These are phyloP conservation scores for Mycena rosella DNA, from an alignment of 768 basidiomycete genomes.

Conservation along the genomic window DNA sequence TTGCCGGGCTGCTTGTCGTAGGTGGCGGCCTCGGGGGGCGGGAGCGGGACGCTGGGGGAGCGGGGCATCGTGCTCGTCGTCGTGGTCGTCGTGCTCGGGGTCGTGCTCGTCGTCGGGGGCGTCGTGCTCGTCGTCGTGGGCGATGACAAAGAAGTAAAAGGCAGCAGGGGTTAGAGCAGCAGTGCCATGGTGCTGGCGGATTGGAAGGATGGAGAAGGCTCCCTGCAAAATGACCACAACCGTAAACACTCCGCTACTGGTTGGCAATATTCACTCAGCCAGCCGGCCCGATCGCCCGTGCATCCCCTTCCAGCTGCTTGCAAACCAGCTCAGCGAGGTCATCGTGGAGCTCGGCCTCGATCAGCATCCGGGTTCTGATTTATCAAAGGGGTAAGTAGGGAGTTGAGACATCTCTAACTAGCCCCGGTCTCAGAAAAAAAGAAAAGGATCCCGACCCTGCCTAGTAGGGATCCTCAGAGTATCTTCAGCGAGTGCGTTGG, in stretches of 20 bases:
- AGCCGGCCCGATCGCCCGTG: not conserved
- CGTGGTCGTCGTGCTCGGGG: not conserved
- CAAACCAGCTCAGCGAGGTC: too few relatives aligned
- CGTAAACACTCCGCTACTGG: not conserved
- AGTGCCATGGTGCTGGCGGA: too few relatives aligned
- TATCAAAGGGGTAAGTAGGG: too few relatives aligned
- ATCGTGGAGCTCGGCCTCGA: too few relatives aligned
- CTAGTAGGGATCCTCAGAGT: too few relatives aligned
- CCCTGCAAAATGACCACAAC: not conserved
- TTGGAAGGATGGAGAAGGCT: not conserved
- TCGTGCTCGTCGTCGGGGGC: not conserved
- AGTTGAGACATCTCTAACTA: too few relatives aligned
- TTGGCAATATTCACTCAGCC: not conserved
- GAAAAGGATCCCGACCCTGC: too few relatives aligned
- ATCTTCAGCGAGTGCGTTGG: too few relatives aligned
- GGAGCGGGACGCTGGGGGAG: constrained; percentile 31
- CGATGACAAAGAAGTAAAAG: not conserved
- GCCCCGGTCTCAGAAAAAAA: too few relatives aligned
- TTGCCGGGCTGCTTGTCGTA: constrained; percentile 34
- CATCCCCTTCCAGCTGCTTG: too few relatives aligned
- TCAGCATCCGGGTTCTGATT: too few relatives aligned
- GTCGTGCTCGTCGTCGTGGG: constrained; percentile 4
- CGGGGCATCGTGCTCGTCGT: constrained; percentile 5
- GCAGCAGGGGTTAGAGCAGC: not conserved
- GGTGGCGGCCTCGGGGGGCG: constrained; percentile 28